Evolutionary conservation across 495 filamentous ascomycete genomes (phyloP).

Genomic region (Pyrenula massariospora): DNA sequence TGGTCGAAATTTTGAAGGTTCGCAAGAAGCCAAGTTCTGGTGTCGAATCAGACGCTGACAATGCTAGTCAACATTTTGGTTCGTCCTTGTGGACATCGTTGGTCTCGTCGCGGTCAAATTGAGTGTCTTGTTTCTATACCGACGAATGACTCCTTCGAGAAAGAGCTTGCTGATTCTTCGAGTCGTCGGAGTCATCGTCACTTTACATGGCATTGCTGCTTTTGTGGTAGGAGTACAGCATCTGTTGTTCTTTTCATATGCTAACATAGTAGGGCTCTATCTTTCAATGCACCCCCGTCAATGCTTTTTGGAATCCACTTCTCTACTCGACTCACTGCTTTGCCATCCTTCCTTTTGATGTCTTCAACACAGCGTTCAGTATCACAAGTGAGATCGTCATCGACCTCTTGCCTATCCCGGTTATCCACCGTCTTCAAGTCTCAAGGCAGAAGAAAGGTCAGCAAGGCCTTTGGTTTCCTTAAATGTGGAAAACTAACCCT

Average conservation of each 20-base stretch:
- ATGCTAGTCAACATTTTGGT: neutral
- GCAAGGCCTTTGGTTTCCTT: no score
- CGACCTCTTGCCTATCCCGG: neutral
- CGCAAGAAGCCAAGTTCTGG: neutral
- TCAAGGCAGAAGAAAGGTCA: neutral
- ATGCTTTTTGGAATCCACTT: neutral
- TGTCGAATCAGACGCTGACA: neutral
- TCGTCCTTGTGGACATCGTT: neutral
- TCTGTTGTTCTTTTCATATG: no score
- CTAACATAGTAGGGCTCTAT: neutral
- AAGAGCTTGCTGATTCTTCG: neutral
- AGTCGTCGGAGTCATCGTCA: neutral
- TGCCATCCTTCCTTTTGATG: neutral
- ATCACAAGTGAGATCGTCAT: neutral
- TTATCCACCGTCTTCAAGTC: neutral
- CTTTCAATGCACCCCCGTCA: neutral
- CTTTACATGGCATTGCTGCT: neutral
- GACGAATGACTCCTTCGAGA: neutral
- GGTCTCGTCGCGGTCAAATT: neutral
- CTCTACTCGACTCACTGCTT: neutral
- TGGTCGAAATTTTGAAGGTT: neutral
- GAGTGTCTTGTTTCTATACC: neutral
- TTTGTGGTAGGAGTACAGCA: neutral
- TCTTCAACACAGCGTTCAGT: neutral
- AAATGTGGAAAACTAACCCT: no score